Conservation (phyloP, 441 rosid genomes). For the Populus hybrid region DNA sequence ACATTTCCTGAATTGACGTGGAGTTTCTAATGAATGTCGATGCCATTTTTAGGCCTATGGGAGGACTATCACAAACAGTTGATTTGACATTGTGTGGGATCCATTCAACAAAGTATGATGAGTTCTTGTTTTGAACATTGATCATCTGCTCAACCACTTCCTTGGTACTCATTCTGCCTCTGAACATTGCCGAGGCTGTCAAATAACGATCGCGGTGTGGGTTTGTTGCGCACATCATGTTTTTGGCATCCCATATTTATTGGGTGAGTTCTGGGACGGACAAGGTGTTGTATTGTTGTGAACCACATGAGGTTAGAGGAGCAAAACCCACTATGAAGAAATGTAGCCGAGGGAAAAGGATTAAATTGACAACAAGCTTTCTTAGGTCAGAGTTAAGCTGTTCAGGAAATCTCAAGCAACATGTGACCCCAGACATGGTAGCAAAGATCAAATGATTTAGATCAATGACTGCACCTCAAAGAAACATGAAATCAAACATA, state of each 20-base stretch:
- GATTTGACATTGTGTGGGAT: neutral
- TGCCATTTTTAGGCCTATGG: neutral
- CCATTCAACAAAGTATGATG: neutral
- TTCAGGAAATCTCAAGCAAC: constrained; percentile 1
- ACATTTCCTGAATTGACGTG: neutral
- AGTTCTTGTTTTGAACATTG: neutral
- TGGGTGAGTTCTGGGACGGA: neutral
- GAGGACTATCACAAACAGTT: neutral
- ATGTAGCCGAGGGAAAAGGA: constrained; percentile 1
- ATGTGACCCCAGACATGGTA: neutral
- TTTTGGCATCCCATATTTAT: constrained; percentile 1
- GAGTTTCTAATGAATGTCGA: neutral
- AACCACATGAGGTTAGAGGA: too few species aligned
- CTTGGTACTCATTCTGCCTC: neutral
- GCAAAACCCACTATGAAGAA: neutral
- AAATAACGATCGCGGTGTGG: neutral
- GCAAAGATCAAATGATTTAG: constrained; percentile 2
- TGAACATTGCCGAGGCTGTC: constrained; percentile 10
- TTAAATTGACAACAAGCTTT: neutral
- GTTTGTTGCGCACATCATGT: constrained; percentile 3
- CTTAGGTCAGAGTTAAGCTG: constrained; percentile 8
- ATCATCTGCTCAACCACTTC: neutral
- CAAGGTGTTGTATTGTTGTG: too few species aligned
- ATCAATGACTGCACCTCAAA: neutral
- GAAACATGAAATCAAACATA: neutral